Conservation (phyloP, 371 early-diverging fungal species). For the Actinomucor elegans region DNA sequence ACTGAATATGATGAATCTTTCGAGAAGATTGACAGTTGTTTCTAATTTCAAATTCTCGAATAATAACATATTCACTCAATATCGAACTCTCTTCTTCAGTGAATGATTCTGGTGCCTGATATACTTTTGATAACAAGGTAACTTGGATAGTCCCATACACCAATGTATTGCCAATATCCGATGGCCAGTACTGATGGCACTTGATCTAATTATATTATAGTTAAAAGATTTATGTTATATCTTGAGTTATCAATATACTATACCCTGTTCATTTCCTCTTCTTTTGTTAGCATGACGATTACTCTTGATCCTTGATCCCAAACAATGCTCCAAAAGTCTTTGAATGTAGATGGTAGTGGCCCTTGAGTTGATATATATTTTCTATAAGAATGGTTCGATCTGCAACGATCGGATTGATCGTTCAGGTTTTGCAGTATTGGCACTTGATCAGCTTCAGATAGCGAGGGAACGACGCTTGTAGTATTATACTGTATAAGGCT, state of each 20-base stretch:
- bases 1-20: conserved; percentile 72
- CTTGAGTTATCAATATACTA: conserved; percentile 44
- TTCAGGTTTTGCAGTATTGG: background rate
- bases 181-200: conserved; percentile 74
- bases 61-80: no score
- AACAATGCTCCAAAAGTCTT: conserved; percentile 85
- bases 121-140: conserved; percentile 14
- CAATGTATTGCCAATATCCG: conserved; percentile 14
- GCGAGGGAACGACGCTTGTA: no score
- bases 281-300: conserved; percentile 85
- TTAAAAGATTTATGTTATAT: background rate
- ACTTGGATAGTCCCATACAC: conserved; percentile 31
- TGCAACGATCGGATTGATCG: background rate
- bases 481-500: conserved; percentile 37
- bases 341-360: conserved; percentile 71
- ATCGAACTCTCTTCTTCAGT: background rate
- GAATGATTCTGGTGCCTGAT: background rate
- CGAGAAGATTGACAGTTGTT: conserved; percentile 15
- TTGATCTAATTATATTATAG: conserved; percentile 42
- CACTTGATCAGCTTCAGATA: background rate
- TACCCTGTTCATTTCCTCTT: conserved; percentile 70
- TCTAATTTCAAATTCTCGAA: background rate
- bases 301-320: conserved; percentile 73
- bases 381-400: conserved; percentile 26
- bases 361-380: conserved; percentile 85